Evolutionary conservation across 495 filamentous ascomycete genomes (phyloP).

Genomic region (Tirmania nivea): DNA sequence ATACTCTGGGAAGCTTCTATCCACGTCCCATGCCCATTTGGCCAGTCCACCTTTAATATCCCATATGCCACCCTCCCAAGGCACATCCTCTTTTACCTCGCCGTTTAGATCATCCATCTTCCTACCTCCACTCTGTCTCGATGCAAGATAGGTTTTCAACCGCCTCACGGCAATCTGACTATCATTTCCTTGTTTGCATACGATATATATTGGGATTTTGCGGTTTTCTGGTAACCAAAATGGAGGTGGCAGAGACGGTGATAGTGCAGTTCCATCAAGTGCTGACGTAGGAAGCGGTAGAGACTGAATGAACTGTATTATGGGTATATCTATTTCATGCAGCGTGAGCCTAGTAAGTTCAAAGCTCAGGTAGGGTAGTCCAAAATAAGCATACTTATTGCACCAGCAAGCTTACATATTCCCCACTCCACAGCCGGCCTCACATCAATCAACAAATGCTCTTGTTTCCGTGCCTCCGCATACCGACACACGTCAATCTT

Average conservation of each 20-base stretch:
- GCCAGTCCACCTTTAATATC: constrained; percentile 66
- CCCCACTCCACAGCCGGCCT: neutral
- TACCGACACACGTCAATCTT: neutral
- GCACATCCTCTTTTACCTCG: constrained; percentile 36
- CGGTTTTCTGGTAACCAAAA: constrained; percentile 30
- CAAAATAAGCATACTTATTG: neutral
- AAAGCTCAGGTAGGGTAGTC: neutral
- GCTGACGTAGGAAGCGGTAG: neutral
- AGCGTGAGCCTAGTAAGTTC: neutral
- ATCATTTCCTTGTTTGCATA: constrained; percentile 77
- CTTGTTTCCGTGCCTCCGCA: neutral
- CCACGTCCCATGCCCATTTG: constrained; percentile 64
- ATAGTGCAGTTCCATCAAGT: no score
- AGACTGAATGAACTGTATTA: neutral
- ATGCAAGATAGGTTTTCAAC: constrained; percentile 26
- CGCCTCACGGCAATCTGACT: constrained; percentile 56
- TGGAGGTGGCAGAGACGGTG: neutral
- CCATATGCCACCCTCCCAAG: constrained; percentile 37
- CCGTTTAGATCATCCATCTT: neutral
- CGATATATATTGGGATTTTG: constrained; percentile 45
- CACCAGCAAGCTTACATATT: neutral
- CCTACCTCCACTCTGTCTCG: neutral
- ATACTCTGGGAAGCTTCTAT: constrained; percentile 46
- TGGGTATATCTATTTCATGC: neutral
- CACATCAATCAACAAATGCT: neutral